Base-by-base conservation (phyloP, 2,329 filamentous ascomycete species). In the Knufia petricola region DNA sequence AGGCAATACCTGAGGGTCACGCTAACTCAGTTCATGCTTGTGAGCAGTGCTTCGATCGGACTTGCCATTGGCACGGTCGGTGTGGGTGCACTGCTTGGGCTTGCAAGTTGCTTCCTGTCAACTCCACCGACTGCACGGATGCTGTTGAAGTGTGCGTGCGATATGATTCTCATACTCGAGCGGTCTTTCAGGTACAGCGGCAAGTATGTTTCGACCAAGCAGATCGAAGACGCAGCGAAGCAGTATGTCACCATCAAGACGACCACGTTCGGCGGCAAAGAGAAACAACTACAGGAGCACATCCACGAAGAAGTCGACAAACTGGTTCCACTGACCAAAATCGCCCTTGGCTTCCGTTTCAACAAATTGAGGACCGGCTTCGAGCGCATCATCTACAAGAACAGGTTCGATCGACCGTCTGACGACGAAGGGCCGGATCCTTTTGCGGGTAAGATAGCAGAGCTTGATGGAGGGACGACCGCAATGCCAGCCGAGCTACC, bases 111-210 rank as follows among this genome's bases (percentile, higher is more conserved):
- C 39, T 41, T 56, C 43, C 45, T 62, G 10, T 52, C 62, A 9
- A 58, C 60, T 0, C 63, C 62, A n/a, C 54, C 61, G 7, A 63
- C 61, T 13, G 60, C 60, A 31, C 51, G 61, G 24, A 57, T 64
- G 44, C 54, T 64, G 50, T 57, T 64, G 34, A 61, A 61, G 40
- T 62, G 61, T 55, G 55, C 62, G 6, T 61, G 57, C 49, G 63
- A 64, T 34, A 55, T 64, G 46, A 64, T 61, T 26, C 54, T 64
- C 15, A 62, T 63, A 30, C 55, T 64, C 13, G 58, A 60, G 28
- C 52, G 58, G 37, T 59, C 60, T 0, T 64, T 64, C 53, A 47
- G 56, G 13, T 57, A 58, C 34, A 49, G 50, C 13, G 54, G 54
- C 12, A 56, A 54, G 40, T 58, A 55, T 40, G 55, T 58, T 15